Conservation (phyloP, 2,329 filamentous ascomycete species). For the Penicillium sp. region DNA sequence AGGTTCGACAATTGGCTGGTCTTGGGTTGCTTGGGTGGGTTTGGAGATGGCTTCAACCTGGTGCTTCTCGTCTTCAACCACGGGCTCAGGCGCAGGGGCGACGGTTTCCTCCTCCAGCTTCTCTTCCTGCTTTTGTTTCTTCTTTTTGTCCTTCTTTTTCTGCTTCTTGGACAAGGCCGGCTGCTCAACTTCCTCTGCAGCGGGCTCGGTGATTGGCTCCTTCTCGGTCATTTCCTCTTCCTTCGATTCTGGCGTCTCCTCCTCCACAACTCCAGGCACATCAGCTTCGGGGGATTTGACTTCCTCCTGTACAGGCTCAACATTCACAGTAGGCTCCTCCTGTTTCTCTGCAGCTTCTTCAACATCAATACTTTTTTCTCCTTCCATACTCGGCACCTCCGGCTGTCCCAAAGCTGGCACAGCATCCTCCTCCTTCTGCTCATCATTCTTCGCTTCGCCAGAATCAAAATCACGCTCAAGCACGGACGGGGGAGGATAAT, state of each 20-base stretch:
- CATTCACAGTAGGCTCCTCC: constrained; percentile 12
- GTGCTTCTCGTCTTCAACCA: constrained; percentile 27
- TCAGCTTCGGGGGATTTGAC: constrained; percentile 9
- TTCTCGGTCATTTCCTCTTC: constrained; percentile 13
- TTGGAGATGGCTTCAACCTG: constrained; percentile 12
- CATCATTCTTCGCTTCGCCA: constrained; percentile 27
- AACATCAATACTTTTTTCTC: not conserved
- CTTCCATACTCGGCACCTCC: not conserved
- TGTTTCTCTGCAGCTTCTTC: constrained; percentile 11
- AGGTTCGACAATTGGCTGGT: constrained; percentile 16
- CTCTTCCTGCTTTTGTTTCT: constrained; percentile 26
- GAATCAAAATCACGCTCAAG: constrained; percentile 35
- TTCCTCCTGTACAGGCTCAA: constrained; percentile 17
- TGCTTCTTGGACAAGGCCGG: constrained; percentile 25
- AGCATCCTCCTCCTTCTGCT: constrained; percentile 15
- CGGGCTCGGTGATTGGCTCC: constrained; percentile 13
- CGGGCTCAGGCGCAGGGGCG: constrained; percentile 15
- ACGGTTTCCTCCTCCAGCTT: constrained; percentile 12
- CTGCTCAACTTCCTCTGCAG: constrained; percentile 21
- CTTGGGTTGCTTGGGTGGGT: not conserved
- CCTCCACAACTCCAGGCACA: constrained; percentile 8
- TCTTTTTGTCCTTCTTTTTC: constrained; percentile 35
- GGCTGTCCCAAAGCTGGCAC: not conserved
- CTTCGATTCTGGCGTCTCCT: constrained; percentile 14
- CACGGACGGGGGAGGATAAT: constrained; percentile 41